Evolutionary conservation across 176 grass and related monocot genomes (phyloP), one percentile per base, ranked within the genome.

Genomic region (Oryza meridionalis): DNA sequence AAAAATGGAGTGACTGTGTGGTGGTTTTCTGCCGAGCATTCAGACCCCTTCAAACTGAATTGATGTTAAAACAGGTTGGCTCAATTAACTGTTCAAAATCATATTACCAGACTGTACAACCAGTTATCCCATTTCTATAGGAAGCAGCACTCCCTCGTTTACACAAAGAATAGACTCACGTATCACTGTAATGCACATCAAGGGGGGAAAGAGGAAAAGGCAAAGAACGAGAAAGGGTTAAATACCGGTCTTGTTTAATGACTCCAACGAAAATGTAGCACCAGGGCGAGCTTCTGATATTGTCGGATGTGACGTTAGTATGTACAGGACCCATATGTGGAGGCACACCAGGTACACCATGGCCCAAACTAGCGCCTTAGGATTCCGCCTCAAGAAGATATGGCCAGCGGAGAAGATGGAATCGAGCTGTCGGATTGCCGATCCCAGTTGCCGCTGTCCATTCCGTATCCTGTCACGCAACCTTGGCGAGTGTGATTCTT

Each of bases 281-380:
- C 92, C 89, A 11, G 87, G 19, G 24, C 42, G 80, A 77, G 74
- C 37, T 17, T 91, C 86, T 7, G 87, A 85, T 13, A 86, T 83
- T 27, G 80, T 84, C 1, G 88, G 77, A 66, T 88, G 90, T 4
- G 93, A 92, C 4, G 80, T 79, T 47, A 98, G 24, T 89, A 98
- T 95, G 73, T 95, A 98, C 77, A 94, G 9, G 49, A 94, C 93
- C 96, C 96, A 98, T 9, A 98, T 27, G 46, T 98, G 96, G 27
- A 98, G 91, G 70, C 75, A 88, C 37, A 90, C 59, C 62, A 96
- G 72, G 78, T 98, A 98, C 59, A 90, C 49, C 31, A 90, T 24
- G 15, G 89, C 79, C 44, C 75, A 91, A 70, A 94, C 33, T 80
- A 92, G 91, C 0, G 91, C 91, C 84, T 78, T 98, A 0, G 72